Base-by-base conservation (phyloP, 768 basidiomycete genomes). In the Tremella fuciformis region DNA sequence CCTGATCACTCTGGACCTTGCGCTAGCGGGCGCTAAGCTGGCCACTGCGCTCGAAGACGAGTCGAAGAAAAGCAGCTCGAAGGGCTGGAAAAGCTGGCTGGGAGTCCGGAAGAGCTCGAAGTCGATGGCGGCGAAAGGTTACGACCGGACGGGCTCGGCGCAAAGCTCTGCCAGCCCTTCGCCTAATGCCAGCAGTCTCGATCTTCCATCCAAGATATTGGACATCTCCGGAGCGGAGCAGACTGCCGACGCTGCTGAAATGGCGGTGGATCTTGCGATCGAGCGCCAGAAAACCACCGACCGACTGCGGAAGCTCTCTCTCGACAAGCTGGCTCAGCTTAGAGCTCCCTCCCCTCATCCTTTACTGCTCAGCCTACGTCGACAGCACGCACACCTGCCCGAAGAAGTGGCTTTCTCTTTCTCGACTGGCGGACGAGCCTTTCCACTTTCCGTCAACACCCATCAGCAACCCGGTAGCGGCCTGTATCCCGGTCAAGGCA, bases 301-400 rank as follows among this genome's bases (percentile, higher is more conserved):
- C 11, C 66, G 64, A 38, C 62, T 73, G 11, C 64, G 69, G 6
- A 55, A 66, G 18, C 49, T 63, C 2, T 70, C 68, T 1, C 54
- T 58, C 39, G 49, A 54, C 25, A 73, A 73, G 60, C 34, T 73
- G 9, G 26, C 34, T 26, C 63, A 66, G 21, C 59, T 73, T n/a
- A 64, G 64, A 21, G 54, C 50, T 25, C 68, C 71, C 6, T 73
- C 71, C 13, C 68, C 71, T 18, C 71, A 73, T 49, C 71, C 71
- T 29, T 49, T 73, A 0, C 65, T 67, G 3, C 52, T 64, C 26
- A 47, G 61, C 8, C 59, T 73, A 21, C 52, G 54, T 2, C 57
- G 66, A 37, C 71, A 70, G 38, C 52, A 65, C 49, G 55, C 49
- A 34, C 58, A 63, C 34, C 59, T 72, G 0, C 70, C 70, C 0